Evolutionary conservation across 495 filamentous ascomycete species (phyloP).

Genomic region (Viridothelium virens): DNA sequence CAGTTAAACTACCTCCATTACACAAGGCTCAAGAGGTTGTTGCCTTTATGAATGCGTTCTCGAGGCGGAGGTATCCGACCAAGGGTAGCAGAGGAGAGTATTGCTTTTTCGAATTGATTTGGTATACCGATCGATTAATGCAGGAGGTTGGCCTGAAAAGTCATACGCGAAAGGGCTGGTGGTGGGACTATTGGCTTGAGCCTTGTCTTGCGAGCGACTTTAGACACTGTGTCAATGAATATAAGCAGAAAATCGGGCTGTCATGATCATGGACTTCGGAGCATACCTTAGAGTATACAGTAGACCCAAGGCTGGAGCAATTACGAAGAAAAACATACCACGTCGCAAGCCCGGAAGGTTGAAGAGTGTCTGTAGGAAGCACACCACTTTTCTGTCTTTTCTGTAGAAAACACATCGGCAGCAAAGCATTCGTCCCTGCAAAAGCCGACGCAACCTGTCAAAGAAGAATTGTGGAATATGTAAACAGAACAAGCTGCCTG

Average conservation of each 20-base stretch:
- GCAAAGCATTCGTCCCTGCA: too few species aligned
- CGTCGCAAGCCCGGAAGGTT: too few species aligned
- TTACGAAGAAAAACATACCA: too few species aligned
- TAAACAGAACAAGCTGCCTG: too few species aligned
- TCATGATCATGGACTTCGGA: too few species aligned
- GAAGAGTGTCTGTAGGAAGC: too few species aligned
- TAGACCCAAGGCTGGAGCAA: too few species aligned
- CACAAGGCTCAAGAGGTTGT: constrained; percentile 32
- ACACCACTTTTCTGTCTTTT: too few species aligned
- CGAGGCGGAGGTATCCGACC: constrained; percentile 34
- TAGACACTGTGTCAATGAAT: constrained; percentile 28
- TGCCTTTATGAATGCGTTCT: constrained; percentile 34
- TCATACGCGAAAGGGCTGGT: constrained; percentile 28
- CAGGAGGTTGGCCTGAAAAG: constrained; percentile 30
- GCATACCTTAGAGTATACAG: too few species aligned
- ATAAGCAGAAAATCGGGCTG: constrained; percentile 18
- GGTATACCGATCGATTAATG: constrained; percentile 33
- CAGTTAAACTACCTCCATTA: constrained; percentile 20
- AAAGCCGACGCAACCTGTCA: too few species aligned
- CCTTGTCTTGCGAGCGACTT: constrained; percentile 31
- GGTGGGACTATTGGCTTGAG: constrained; percentile 27
- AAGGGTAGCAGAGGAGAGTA: constrained; percentile 36
- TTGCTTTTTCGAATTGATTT: constrained; percentile 34
- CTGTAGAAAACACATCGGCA: too few species aligned
- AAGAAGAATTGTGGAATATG: too few species aligned